Percentiles rank a stretch among this genome's conserved stretches.
Evolutionary conservation across 306 rosid genomes (phyloP).

Genomic region (Glycine latifolia): DNA sequence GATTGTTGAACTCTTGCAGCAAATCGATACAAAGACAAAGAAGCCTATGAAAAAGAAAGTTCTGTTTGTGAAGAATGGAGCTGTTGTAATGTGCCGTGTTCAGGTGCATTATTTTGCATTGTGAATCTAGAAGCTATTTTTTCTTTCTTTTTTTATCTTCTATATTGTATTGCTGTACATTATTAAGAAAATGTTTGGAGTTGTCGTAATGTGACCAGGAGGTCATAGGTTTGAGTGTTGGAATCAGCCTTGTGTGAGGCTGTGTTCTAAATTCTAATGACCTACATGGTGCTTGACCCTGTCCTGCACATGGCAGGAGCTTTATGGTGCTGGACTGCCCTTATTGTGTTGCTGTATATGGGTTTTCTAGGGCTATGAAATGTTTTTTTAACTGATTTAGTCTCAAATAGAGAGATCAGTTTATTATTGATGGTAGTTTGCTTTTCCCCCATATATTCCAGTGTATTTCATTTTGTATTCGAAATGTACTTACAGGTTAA

Average conservation of each 20-base stretch:
- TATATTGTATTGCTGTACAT: not conserved
- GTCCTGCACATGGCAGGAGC: not conserved
- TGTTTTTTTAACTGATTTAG: conserved; percentile 10
- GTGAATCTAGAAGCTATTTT: conserved; percentile 19
- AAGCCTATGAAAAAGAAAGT: conserved; percentile 84
- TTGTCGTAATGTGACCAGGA: conserved; percentile 17
- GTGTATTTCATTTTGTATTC: conserved; percentile 26
- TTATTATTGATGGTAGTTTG: conserved; percentile 6
- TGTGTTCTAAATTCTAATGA: not conserved
- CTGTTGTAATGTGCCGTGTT: conserved; percentile 78
- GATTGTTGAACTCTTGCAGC: conserved; percentile 86
- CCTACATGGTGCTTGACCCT: not conserved
- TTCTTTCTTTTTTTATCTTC: not conserved
- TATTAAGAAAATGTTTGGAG: conserved; percentile 14
- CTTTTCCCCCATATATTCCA: not conserved
- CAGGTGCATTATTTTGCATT: conserved; percentile 70
- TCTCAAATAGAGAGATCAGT: conserved; percentile 14
- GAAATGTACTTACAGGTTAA: conserved; percentile 59
- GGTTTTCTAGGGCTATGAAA: not conserved
- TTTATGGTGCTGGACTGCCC: not conserved
- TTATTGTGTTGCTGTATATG: conserved; percentile 7
- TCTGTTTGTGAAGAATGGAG: conserved; percentile 95
- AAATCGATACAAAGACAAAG: conserved; percentile 91
- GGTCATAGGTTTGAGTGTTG: not conserved
- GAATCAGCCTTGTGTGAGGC: conserved; percentile 2